Conservation (phyloP, 176 grass and related monocot genomes). For the Bromus sterilis region DNA sequence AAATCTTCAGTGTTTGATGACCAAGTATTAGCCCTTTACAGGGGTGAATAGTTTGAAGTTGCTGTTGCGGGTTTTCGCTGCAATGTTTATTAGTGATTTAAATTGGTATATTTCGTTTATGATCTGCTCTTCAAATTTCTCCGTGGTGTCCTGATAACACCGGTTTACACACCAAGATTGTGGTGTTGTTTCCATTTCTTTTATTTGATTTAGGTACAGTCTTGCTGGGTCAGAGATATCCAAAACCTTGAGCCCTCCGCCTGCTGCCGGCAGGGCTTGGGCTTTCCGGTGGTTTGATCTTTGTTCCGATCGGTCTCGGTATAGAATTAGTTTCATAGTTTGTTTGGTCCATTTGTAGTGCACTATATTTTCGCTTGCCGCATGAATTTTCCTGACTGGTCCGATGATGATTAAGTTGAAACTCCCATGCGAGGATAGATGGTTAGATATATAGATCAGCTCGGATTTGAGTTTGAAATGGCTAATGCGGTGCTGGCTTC, state of each 20-base stretch:
- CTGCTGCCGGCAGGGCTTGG: neutral
- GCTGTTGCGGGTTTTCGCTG: neutral
- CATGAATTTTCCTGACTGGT: slow-evolving; percentile 3
- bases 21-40: neutral
- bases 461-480: slow-evolving; percentile 16
- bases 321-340: neutral
- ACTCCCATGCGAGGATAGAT: neutral
- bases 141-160: neutral
- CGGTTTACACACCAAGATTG: neutral
- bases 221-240: neutral
- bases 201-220: neutral
- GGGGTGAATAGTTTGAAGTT: neutral
- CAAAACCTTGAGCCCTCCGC: neutral
- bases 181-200: neutral
- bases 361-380: neutral
- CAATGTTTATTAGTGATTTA: neutral
- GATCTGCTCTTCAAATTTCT: neutral
- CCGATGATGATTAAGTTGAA: slow-evolving; percentile 4
- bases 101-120: neutral
- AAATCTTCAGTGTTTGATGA: neutral
- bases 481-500: slow-evolving; percentile 20
- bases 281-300: neutral
- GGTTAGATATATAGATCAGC: slow-evolving; percentile 1
- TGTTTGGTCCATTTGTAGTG: neutral
- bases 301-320: neutral